Base-by-base conservation (phyloP, 2,329 filamentous ascomycete genomes). In the Cordyceps tenuipes region DNA sequence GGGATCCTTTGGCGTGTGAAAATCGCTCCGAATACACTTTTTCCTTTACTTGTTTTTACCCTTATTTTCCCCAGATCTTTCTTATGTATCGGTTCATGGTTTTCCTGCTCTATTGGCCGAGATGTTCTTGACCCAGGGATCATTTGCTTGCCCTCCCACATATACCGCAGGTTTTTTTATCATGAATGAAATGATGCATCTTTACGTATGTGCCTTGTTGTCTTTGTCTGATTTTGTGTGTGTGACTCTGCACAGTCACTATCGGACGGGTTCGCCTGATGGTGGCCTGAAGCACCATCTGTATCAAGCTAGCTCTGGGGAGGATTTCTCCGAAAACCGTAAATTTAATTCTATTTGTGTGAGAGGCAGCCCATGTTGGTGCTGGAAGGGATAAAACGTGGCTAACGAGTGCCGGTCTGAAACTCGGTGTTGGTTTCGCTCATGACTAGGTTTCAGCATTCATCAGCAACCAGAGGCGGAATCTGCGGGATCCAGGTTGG, bases 91-190 rank as follows among this genome's bases (percentile, higher is more conserved):
- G 34, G 21, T 23, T 57, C 56, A 59, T 59, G 50, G 52, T 55
- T 60, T 60, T 55, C 58, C 58, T 49, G 50, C 58, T 31, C n/a
- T 60, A 17, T 54, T 43, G 43, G 39, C 15, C 19, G 21, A 49
- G 21, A 51, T 17, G 31, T 19, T 7, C 48, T 19, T 50, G 43
- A 23, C 36, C 46, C 44, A 23, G 49, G 46, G 36, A 50, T 10
- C 46, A 43, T 15, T 50, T 43, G 23, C 23, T 44, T 21, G n/a
- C 31, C 21, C 53, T n/a, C 48, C 5, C 48, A 15, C 48, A 44
- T 36, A 31, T 54, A 54, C 5, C 48, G 57, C 57, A 60, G 49
- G 57, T 60, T 60, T 60, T 54, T 54, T 60, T 21, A 60, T 39
- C 52, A 61, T 61, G 59, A 61, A 57, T 52, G n/a, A 29, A 47